Percentiles rank a stretch among this genome's conserved stretches.
Evolutionary conservation across 2,329 filamentous ascomycete species (phyloP).

Genomic region (Talaromyces amestolkiae): DNA sequence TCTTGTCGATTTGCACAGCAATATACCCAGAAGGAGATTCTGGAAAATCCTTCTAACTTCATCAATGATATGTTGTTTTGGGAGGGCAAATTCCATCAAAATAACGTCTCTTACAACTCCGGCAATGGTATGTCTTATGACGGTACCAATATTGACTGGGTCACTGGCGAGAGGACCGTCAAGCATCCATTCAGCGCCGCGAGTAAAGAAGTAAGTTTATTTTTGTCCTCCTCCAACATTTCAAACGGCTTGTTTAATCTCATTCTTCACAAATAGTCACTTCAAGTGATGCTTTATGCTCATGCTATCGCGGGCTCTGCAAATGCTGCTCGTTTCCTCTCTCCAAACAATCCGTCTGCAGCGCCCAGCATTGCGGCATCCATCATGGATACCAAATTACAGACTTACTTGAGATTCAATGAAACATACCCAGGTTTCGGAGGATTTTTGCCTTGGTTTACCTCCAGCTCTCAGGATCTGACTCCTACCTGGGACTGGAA

Average conservation of each 20-base stretch:
- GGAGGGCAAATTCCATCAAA: conserved; percentile 48
- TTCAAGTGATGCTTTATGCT: conserved; percentile 47
- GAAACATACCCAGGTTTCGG: conserved; percentile 44
- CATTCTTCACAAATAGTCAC: conserved; percentile 27
- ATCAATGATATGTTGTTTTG: conserved; percentile 42
- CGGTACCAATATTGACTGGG: conserved; percentile 31
- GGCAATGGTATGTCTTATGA: conserved; percentile 45
- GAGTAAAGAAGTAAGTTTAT: conserved; percentile 34
- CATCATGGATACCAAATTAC: conserved; percentile 41
- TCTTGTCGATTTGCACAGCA: conserved; percentile 26
- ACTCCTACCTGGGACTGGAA: conserved; percentile 39
- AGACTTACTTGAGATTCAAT: conserved; percentile 44
- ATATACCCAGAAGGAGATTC: conserved; percentile 28
- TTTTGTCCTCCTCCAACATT: not conserved
- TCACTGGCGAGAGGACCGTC: conserved; percentile 32
- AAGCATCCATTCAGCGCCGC: conserved; percentile 37
- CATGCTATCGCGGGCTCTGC: conserved; percentile 40
- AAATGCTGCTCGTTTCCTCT: conserved; percentile 42
- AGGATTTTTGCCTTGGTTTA: conserved; percentile 44
- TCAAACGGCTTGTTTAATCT: not conserved
- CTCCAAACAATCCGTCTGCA: conserved; percentile 31
- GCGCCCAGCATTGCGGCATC: conserved; percentile 36
- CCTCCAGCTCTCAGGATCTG: conserved; percentile 31
- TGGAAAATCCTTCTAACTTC: conserved; percentile 31
- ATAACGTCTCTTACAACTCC: conserved; percentile 42